Conservation (phyloP, 805 yeast species). For the Starmera pachycereana region DNA sequence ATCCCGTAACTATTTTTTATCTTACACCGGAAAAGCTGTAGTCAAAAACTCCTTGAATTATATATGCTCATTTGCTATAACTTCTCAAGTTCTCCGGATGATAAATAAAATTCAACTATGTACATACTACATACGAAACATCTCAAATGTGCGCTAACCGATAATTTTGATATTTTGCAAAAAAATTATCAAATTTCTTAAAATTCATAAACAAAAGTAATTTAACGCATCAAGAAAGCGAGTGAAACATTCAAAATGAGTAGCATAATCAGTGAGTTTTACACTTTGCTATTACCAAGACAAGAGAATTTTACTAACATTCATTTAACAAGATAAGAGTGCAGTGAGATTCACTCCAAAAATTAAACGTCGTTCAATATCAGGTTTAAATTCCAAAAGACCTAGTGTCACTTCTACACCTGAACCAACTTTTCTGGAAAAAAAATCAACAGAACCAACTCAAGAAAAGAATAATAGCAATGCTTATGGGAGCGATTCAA, state of each 20-base stretch:
- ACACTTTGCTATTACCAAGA: background rate
- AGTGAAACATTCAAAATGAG: slow-evolving; percentile 25
- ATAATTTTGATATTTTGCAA: no score
- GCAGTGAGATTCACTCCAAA: slow-evolving; percentile 63
- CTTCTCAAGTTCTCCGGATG: no score
- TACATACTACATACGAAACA: no score
- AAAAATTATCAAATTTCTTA: background rate
- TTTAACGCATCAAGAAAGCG: background rate
- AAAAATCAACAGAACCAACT: background rate
- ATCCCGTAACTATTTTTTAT: no score
- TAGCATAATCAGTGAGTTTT: slow-evolving; percentile 31
- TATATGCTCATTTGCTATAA: no score
- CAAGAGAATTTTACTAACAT: background rate
- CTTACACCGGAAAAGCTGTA: no score
- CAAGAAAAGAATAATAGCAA: slow-evolving; percentile 3
- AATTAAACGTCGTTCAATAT: slow-evolving; percentile 28
- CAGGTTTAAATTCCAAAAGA: slow-evolving; percentile 19
- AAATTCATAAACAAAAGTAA: background rate
- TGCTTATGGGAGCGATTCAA: slow-evolving; percentile 7
- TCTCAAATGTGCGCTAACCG: no score
- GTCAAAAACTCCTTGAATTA: no score
- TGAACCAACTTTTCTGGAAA: slow-evolving; percentile 2
- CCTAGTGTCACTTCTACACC: slow-evolving; percentile 12
- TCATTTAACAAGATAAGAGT: slow-evolving; percentile 27
- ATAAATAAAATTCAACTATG: no score